phyloP scores from a whole-genome alignment of 2,329 filamentous ascomycete species.

The Akanthomyces dipterigenus region DNA sequence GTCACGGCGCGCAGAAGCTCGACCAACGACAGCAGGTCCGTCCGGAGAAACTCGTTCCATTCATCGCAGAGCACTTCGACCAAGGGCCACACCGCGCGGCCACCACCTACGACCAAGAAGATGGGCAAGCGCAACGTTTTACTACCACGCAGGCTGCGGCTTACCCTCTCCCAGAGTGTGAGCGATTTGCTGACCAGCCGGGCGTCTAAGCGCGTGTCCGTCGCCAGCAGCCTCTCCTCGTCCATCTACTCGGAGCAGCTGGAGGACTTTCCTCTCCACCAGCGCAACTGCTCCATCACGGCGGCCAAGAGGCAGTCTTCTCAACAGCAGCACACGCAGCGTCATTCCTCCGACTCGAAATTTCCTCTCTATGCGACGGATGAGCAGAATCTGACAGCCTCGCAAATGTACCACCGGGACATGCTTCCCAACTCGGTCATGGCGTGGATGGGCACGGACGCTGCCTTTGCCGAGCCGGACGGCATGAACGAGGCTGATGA shows the following conservation, averaged over 20 bases:
- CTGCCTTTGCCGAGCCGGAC: neutral
- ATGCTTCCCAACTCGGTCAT: constrained; percentile 9
- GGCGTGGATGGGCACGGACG: constrained; percentile 8
- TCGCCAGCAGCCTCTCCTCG: constrained; percentile 32
- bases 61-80: neutral
- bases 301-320: neutral
- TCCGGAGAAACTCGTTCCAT: neutral
- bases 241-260: constrained; percentile 49
- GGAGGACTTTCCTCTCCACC: constrained; percentile 26
- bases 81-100: neutral
- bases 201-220: constrained; percentile 41
- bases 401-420: constrained; percentile 10
- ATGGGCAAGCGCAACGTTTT: constrained; percentile 10
- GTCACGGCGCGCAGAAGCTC: neutral
- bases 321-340: neutral
- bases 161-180: constrained; percentile 50
- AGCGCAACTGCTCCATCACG: constrained; percentile 11
- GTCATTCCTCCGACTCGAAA: neutral
- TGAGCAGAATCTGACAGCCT: neutral
- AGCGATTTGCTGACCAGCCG: constrained; percentile 50
- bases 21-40: neutral
- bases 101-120: constrained; percentile 4
- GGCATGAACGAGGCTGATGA: neutral
- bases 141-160: constrained; percentile 25
- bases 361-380: neutral